phyloP scores from a whole-genome alignment of 1,139 yeast species.

The Nakaseomyces uthaithaninus region DNA sequence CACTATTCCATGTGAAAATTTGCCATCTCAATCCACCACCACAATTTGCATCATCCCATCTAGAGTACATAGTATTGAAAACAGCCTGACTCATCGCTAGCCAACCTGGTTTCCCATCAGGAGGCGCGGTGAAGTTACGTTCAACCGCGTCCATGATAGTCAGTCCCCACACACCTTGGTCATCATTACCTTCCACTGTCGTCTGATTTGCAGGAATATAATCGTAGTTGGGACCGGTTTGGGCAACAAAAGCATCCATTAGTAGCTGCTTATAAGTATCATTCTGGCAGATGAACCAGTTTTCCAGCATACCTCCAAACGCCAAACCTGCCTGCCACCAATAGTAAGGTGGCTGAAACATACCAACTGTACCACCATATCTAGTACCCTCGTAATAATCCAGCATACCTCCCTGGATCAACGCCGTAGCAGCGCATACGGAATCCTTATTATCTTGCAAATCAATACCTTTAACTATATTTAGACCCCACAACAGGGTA shows the following conservation, averaged over 20 bases:
- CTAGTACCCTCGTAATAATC: constrained; percentile 49
- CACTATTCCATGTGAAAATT: constrained; percentile 61
- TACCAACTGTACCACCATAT: constrained; percentile 53
- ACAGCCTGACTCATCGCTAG: constrained; percentile 51
- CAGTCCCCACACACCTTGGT: constrained; percentile 65
- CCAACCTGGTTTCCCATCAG: constrained; percentile 38
- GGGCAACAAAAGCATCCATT: constrained; percentile 44
- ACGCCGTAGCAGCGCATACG: constrained; percentile 46
- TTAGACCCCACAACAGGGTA: not conserved
- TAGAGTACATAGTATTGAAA: constrained; percentile 44
- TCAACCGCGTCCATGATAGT: constrained; percentile 55
- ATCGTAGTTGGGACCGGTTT: constrained; percentile 46
- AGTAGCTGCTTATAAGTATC: constrained; percentile 36
- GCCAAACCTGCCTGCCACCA: constrained; percentile 74
- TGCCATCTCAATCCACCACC: constrained; percentile 67
- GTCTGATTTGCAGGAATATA: constrained; percentile 54
- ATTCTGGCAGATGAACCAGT: constrained; percentile 45
- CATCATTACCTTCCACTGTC: constrained; percentile 62
- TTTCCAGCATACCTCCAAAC: constrained; percentile 52
- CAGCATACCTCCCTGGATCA: constrained; percentile 43
- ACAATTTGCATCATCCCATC: constrained; percentile 52
- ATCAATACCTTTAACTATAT: constrained; percentile 10
- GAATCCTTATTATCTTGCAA: constrained; percentile 33
- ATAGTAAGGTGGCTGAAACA: constrained; percentile 52
- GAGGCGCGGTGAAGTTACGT: constrained; percentile 46